These are phyloP conservation scores for Aspergillus ellipticus DNA, from an alignment of 495 filamentous ascomycete genomes.

Conservation along the genomic window DNA sequence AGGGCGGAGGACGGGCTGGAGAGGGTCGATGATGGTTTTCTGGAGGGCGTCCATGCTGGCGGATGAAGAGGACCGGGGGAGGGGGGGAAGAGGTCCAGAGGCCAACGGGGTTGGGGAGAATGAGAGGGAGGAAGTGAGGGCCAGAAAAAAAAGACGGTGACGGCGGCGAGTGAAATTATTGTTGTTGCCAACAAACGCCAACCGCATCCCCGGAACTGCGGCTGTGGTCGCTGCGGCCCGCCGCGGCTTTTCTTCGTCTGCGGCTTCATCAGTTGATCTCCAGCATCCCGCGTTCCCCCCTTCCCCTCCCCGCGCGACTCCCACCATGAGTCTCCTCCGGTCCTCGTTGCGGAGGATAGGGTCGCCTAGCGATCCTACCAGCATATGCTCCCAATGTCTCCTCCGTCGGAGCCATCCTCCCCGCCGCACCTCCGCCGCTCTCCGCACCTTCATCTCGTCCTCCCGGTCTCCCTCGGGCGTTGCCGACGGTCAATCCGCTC, in stretches of 20 bases:
- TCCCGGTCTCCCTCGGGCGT: slow-evolving; percentile 29
- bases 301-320: slow-evolving; percentile 12
- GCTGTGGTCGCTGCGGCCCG: slow-evolving; percentile 31
- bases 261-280: slow-evolving; percentile 21
- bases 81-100: not conserved
- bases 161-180: not conserved
- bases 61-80: not conserved
- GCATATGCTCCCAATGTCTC: slow-evolving; percentile 35
- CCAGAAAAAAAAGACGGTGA: not conserved
- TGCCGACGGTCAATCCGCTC: slow-evolving; percentile 24
- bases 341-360: slow-evolving; percentile 36
- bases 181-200: slow-evolving; percentile 5
- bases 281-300: slow-evolving; percentile 10
- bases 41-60: slow-evolving; percentile 39
- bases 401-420: slow-evolving; percentile 14
- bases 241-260: slow-evolving; percentile 28
- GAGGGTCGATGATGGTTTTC: slow-evolving; percentile 53
- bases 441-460: slow-evolving; percentile 34
- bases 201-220: slow-evolving; percentile 16
- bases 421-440: slow-evolving; percentile 13
- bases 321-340: slow-evolving; percentile 44
- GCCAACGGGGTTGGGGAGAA: not conserved
- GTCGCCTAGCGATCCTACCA: slow-evolving; percentile 27
- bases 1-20: slow-evolving; percentile 67
- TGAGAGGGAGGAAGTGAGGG: not conserved